Base-by-base conservation (phyloP, 441 rosid genomes). In the Populus tomentosa region DNA sequence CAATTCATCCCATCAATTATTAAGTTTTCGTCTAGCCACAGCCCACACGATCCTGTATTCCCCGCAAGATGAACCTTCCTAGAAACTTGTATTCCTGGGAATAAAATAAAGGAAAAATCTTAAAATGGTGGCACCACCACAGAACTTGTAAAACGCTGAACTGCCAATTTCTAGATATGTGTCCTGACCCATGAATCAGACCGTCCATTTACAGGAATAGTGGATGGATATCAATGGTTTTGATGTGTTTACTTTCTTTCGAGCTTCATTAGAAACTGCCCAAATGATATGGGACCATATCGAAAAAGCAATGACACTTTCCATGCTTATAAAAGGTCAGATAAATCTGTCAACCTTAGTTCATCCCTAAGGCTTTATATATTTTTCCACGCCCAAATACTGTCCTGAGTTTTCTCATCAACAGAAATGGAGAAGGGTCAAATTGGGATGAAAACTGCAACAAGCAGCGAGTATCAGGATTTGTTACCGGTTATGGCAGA, bases 401-500 rank as follows among this genome's bases (percentile, higher is more conserved):
- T 10, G 5, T 21, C 24, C 63, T 59, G 21, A 7, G 14, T 35
- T 35, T 21, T 40, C 26, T 6, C 59, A 11, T 9, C 50, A 0
- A 42, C 21, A 32, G 32, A 70, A 10, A 89, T 86, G 91, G 86
- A 82, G 59, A 80, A 66, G 23, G 36, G 73, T 71, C 35, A 38
- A n/a, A 35, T 3, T 3, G 42, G 68, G 64, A 33, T 56, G 32
- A 79, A 35, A 71, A 6, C 79, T 13, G 67, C 81, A 23, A 77
- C 82, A 38, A 82, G 73, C 53, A 62, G 81, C 14, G n/a, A n/a
- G n/a, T n/a, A n/a, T n/a, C n/a, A n/a, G n/a, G n/a, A n/a, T n/a
- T n/a, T n/a, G n/a, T n/a, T 95, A 32, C 96, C 94, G 0, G 81
- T 90, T 63, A 95, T 95, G 98, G 98, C 96, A 0, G 97, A 93